Base-by-base conservation (phyloP, 306 rosid genomes). In the Cyamopsis tetragonoloba region DNA sequence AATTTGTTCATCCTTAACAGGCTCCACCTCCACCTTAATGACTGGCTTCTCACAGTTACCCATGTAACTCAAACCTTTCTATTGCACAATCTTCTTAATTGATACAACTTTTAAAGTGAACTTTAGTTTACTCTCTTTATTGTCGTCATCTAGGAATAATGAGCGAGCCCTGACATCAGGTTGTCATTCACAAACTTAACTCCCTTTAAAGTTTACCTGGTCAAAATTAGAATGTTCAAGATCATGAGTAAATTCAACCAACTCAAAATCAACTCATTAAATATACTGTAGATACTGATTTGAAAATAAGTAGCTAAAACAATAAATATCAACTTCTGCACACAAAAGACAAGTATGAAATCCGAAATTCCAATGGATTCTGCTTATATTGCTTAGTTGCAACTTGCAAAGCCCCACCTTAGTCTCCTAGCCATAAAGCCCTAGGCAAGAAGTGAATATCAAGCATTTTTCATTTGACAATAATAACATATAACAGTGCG, bases 11-110 rank as follows among this genome's bases (percentile, higher is more conserved):
- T 86, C 79, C 57, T 68, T 7, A 58, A 72, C 31, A 63, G 82
- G 71, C 71, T 91, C 89, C 58, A 61, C 80, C 71, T 91, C 89
- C 58, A 61, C 80, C 84, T 67, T 80, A 48, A 73, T 53, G 5
- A 70, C 14, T 3, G 77, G 64, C 38, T 71, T 78, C 64, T 72
- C 77, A 50, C 19, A 42, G 46, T 68, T 63, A 68, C 28, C 71
- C 79, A 17, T 63, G 48, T 71, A 23, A 54, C 50, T 54, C 72
- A 38, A 75, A 54, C 80, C 82, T 82, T 78, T 66, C 61, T 57
- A 70, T 53, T 50, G 76, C 37, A 20, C 66, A 57, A 63, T 74
- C 57, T 72, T 79, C 73, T 67, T 70, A 35, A 42, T 42, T 13
- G 62, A 54, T 58, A 75, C 75, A 58, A 71, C 63, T 74, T 77